Base-by-base conservation (phyloP, 1,284 basidiomycete species). In the Erythrobasidium hasegawianum region DNA sequence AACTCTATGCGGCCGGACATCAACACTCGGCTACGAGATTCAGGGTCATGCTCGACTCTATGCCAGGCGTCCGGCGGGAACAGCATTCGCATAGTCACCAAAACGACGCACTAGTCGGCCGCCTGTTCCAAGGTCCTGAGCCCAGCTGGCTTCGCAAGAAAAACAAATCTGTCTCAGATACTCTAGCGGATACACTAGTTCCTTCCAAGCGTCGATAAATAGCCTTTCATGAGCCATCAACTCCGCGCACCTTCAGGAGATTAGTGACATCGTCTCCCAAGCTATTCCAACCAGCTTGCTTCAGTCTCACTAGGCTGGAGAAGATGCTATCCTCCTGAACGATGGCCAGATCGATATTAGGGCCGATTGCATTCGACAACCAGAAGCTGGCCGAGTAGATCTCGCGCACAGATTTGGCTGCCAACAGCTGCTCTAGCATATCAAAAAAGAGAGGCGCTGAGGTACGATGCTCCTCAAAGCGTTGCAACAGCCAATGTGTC, bases 121-220 rank as follows among this genome's bases (percentile, higher is more conserved):
- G 56, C 2, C 41, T 65, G 4, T 65, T 65, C 20, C 62, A 65
- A 58, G 62, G 62, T 7, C 62, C 62, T 4, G 62, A 65, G 38
- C 62, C 62, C 5, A 57, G 54, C 14, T 65, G 62, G 62, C n/a
- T 65, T 18, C 41, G 55, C 10, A 64, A 64, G 54, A 47, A 22
- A 26, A 18, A 55, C 3, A 39, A 16, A 2, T 4, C n/a, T 3
- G 38, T 40, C n/a, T n/a, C n/a, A n/a, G n/a, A n/a, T n/a, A n/a
- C n/a, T n/a, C n/a, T n/a, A n/a, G n/a, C n/a, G n/a, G n/a, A n/a
- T n/a, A n/a, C n/a, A n/a, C n/a, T n/a, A n/a, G 43, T 33, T 33
- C 33, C 33, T 33, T 33, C 33, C 4, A 33, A 11, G 11, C 33
- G 33, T 11, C 33, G 33, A 33, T 33, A 33, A 11, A 4, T 33